Base-by-base conservation (phyloP, 2,329 filamentous ascomycete genomes). In the Exserohilum turcica region DNA sequence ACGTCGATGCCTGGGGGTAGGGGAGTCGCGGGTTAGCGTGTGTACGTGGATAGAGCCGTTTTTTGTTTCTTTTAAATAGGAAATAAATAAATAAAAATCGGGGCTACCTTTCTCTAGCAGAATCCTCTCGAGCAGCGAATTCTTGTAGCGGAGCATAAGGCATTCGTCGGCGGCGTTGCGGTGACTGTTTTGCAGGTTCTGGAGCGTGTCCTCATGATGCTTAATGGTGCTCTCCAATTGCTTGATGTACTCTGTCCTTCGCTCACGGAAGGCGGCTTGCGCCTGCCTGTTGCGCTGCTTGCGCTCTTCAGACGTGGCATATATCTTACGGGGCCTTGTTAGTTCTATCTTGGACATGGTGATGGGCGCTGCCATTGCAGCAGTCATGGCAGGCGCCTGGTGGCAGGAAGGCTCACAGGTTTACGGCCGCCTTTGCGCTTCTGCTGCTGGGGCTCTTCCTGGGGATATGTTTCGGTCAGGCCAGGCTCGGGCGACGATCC, bases 341-440 rank as follows among this genome's bases (percentile, higher is more conserved):
- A 77, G 74, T 70, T 56, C 67, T 59, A 68, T 67, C 55, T 66
- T 68, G 43, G 69, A 70, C 70, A 74, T 68, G 43, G 60, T 53
- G 36, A 64, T 57, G 51, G 61, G 56, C 24, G 58, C 61, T 58
- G 61, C 64, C 58, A 57, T 36, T 43, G 54, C 43, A 58, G 59
- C 54, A 48, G 62, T 54, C 61, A 68, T 62, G 60, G 57, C 57
- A 63, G 59, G 56, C 59, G 59, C 49, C 43, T 38, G 52, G 52
- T 45, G 33, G 52, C 56, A 50, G 66, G 57, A 60, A 54, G 64
- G 82, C 85, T 77, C 86, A 97, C 94, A 72, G 94, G 94, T 81
- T 97, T 99, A 72, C 94, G 88, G 57, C 94, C 94, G 71, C 94
- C 94, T 81, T 99, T 99, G 72, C 94, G 87, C 82, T 99, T 99